These are phyloP conservation scores for Aspergillus hortae DNA, from an alignment of 2,329 filamentous ascomycete species.

Conservation along the genomic window DNA sequence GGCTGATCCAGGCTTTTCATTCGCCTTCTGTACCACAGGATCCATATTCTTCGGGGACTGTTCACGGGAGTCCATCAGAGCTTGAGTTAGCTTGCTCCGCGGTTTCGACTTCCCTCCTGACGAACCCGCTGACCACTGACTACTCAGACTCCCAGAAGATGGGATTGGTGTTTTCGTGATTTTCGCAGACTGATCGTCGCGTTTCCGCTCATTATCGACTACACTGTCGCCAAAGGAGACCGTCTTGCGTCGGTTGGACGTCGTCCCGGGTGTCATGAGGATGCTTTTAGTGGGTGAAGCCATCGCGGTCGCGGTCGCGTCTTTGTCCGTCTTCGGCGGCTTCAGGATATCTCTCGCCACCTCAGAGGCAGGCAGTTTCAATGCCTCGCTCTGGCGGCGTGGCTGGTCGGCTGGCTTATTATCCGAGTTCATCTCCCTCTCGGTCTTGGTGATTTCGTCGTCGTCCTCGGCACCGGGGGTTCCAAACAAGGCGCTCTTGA, in stretches of 20 bases:
- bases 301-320: slow-evolving; percentile 26
- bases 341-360: slow-evolving; percentile 19
- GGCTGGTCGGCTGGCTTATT: slow-evolving; percentile 15
- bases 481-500: slow-evolving; percentile 63
- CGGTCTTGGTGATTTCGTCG: slow-evolving; percentile 16
- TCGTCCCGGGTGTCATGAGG: slow-evolving; percentile 61
- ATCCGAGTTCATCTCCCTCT: slow-evolving; percentile 14
- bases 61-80: slow-evolving; percentile 38
- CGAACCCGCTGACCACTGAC: slow-evolving; percentile 37
- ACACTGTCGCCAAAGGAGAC: slow-evolving; percentile 59
- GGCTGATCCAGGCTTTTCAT: slow-evolving; percentile 12
- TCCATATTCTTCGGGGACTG: slow-evolving; percentile 27
- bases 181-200: slow-evolving; percentile 40
- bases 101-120: slow-evolving; percentile 31
- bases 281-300: slow-evolving; percentile 60
- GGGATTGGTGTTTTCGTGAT: slow-evolving; percentile 46
- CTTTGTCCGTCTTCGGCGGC: slow-evolving; percentile 19
- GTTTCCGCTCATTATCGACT: slow-evolving; percentile 54
- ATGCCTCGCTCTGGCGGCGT: slow-evolving; percentile 17
- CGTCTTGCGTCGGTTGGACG: slow-evolving; percentile 54
- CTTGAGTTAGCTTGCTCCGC: slow-evolving; percentile 40
- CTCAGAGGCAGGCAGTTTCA: slow-evolving; percentile 17
- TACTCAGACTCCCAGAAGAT: slow-evolving; percentile 46
- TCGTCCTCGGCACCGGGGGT: slow-evolving; percentile 55
- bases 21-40: slow-evolving; percentile 8